These are phyloP conservation scores for Rhododendron mucronatum DNA, from an alignment of 148 eudicot genomes.

Conservation along the genomic window DNA sequence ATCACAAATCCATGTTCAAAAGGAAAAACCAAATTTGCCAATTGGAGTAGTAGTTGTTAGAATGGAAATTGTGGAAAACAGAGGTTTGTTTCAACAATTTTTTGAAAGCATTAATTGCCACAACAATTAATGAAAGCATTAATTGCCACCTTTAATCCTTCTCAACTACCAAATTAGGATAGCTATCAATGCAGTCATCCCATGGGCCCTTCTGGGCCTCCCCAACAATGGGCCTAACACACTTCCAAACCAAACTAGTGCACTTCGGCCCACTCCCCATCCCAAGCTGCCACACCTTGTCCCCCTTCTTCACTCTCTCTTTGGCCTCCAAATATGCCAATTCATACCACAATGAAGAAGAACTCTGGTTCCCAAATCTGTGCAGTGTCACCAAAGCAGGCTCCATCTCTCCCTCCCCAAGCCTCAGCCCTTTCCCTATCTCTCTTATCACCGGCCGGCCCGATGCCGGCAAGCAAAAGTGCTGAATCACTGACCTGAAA, in stretches of 20 bases:
- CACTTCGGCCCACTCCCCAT: constrained; percentile 78
- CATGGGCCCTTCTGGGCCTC: constrained; percentile 71
- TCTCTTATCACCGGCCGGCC: constrained; percentile 47
- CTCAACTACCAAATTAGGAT: constrained; percentile 28
- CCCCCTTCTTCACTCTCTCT: constrained; percentile 57
- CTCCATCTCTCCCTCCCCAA: constrained; percentile 66
- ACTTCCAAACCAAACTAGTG: constrained; percentile 60
- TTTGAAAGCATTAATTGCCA: background rate
- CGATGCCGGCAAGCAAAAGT: constrained; percentile 66
- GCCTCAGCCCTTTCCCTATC: constrained; percentile 61
- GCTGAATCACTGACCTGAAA: constrained; percentile 45
- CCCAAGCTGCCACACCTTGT: constrained; percentile 67
- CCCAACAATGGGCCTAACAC: constrained; percentile 52
- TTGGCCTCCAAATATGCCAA: constrained; percentile 69
- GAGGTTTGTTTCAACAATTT: background rate
- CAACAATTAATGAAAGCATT: no score
- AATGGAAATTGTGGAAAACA: background rate
- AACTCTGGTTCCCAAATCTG: constrained; percentile 80
- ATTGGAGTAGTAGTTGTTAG: background rate
- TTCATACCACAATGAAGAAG: constrained; percentile 83
- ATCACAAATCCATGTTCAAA: background rate
- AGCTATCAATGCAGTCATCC: constrained; percentile 43
- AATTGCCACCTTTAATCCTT: background rate
- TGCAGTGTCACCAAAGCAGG: constrained; percentile 68
- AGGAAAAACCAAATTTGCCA: background rate